These are phyloP conservation scores for Pseudisothecium myosuroides DNA, from an alignment of 225 moss, liverwort and hornwort species.

Conservation along the genomic window DNA sequence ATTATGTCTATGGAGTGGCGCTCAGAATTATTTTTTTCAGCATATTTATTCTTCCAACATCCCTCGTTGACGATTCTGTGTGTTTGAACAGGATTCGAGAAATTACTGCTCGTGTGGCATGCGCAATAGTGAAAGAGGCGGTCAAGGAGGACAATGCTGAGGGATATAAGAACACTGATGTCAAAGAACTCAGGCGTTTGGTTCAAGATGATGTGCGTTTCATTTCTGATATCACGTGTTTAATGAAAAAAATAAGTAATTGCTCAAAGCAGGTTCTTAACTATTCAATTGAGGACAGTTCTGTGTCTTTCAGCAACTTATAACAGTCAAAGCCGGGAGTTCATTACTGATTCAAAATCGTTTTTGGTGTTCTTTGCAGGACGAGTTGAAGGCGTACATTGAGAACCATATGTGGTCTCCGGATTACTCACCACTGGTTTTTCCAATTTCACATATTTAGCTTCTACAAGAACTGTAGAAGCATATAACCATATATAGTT, in stretches of 20 bases:
- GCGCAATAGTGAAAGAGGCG: conserved; percentile 78
- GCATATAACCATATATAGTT: neutral
- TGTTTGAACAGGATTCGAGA: conserved; percentile 62
- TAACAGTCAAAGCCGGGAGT: neutral
- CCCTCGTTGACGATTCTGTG: neutral
- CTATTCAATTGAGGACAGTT: neutral
- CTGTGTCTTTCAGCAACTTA: neutral
- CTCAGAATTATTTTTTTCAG: neutral
- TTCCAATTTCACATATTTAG: conserved; percentile 14
- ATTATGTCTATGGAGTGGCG: neutral
- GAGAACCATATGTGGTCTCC: conserved; percentile 75
- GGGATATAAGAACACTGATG: conserved; percentile 47
- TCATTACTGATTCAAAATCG: neutral
- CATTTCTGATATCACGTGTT: neutral
- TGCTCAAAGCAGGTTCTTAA: neutral
- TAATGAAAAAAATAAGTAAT: neutral
- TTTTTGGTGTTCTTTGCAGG: neutral
- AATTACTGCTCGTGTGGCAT: conserved; percentile 82
- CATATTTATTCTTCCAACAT: neutral
- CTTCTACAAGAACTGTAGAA: neutral
- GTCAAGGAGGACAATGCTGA: conserved; percentile 70
- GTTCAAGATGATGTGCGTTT: conserved; percentile 35
- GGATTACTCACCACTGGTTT: conserved; percentile 84
- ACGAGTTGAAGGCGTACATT: conserved; percentile 31
- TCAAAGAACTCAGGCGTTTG: conserved; percentile 54